Base-by-base conservation (phyloP, 805 yeast genomes). In the Geotrichum ghanense region DNA sequence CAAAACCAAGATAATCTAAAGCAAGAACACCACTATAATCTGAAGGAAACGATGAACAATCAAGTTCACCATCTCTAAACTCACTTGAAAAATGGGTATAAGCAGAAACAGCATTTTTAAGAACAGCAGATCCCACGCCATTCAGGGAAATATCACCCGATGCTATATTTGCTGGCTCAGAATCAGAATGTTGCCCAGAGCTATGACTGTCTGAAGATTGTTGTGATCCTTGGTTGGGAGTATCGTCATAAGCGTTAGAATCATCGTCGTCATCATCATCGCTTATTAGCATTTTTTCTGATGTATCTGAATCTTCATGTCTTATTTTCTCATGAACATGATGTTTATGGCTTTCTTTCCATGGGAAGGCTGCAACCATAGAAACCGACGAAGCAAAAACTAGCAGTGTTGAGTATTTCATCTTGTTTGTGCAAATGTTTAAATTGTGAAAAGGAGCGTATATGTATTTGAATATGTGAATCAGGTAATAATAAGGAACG, bases 21-120 rank as follows among this genome's bases (percentile, higher is more conserved):
- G 85, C 66, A 58, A 87, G 70, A 49, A 87, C 95, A n/a, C 37
- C 37, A 73, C 95, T 95, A 39, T 14, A 12, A 51, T 92, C 94
- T 44, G 76, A 62, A 62, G 90, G 94, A 75, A 87, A 82, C 46
- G 69, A 63, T 50, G 73, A 64, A 72, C 95, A 87, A 50, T 72
- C 65, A 58, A 78, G 60, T 39, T 66, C 71, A 62, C 95, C 95
- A 61, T 87, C 95, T 60, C 70, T 66, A 67, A 92, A 90, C 12
- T 51, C 34, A 9, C 65, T 51, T 3, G 63, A 46, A 9, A 60
- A 50, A 12, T 53, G 35, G 3, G 60, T 19, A 12, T 60, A 46
- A 10, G 60, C 49, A 16, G 57, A 44, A 34, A 59, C 16, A 12
- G 19, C 37, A 12, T 31, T 31, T 31, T 31, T 31, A 6, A 31